Evolutionary conservation across 768 basidiomycete species (phyloP).

Genomic region (Boletus subparvulus): DNA sequence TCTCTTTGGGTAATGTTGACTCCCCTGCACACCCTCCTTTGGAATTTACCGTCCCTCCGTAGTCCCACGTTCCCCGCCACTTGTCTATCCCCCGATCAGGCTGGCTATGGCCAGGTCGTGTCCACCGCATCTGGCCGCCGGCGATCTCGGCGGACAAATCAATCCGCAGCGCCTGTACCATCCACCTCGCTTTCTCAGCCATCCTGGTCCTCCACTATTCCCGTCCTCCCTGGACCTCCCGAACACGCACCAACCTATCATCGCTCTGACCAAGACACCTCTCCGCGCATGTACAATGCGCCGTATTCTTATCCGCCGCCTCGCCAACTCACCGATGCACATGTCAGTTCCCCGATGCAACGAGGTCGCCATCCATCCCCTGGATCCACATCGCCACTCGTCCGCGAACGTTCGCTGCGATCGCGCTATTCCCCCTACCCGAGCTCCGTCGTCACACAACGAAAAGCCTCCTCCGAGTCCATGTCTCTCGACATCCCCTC

Average conservation of each 20-base stretch:
- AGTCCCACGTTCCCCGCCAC: conserved; percentile 84
- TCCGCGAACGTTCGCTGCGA: conserved; percentile 23
- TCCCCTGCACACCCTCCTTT: background rate
- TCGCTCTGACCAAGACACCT: conserved; percentile 24
- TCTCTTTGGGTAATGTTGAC: conserved; percentile 70
- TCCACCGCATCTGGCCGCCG: conserved; percentile 59
- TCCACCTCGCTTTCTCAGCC: conserved; percentile 32
- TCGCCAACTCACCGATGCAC: conserved; percentile 30
- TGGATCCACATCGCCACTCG: conserved; percentile 24
- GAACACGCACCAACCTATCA: conserved; percentile 24
- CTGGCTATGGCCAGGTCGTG: conserved; percentile 84
- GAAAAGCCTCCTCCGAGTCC: conserved; percentile 28
- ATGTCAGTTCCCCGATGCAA: conserved; percentile 32
- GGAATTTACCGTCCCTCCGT: conserved; percentile 21
- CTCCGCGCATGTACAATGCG: conserved; percentile 27
- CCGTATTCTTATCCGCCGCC: conserved; percentile 32
- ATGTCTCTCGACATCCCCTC: conserved; percentile 37
- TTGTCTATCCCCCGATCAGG: conserved; percentile 81
- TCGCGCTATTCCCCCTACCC: conserved; percentile 51
- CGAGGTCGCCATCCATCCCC: conserved; percentile 29
- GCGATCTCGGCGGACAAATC: conserved; percentile 54
- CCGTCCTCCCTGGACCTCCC: conserved; percentile 30
- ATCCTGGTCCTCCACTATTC: conserved; percentile 52
- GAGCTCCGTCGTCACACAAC: conserved; percentile 22
- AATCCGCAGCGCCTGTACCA: conserved; percentile 35